Base-by-base conservation (phyloP, 2,329 filamentous ascomycete species). In the Ceratocystis cacaofunesta region DNA sequence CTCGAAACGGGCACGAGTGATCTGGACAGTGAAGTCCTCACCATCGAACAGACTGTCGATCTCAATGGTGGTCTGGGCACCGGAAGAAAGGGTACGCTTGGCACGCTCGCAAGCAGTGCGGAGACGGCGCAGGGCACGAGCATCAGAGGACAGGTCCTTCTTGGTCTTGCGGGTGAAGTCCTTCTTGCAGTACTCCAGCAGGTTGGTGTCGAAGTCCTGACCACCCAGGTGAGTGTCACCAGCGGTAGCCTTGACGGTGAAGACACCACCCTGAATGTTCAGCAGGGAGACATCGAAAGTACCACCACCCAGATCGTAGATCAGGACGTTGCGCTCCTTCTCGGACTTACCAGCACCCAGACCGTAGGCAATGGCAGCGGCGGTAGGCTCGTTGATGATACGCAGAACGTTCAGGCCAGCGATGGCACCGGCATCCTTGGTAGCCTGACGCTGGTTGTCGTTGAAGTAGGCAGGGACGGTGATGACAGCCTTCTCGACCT, bases 381-480 rank as follows among this genome's bases (percentile, higher is more conserved):
- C 94, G 70, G 94, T 99, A 68, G 94, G 94, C 83, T 99, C 94
- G 86, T 99, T 99, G 82, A 99, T 97, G 82, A 99, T 97, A 85
- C 94, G 92, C 78, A 99, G 92, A 72, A 99, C 91, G 80, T 97
- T 96, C 69, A 99, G 87, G 72, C 92, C 94, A 74, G 92, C 82
- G 75, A 99, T 99, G 77, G 92, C 89, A 87, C 94, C 94, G 71
- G 94, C 94, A 76, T 97, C 94, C 87, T 97, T 97, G 81, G 94
- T 99, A 71, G 94, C 90, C 81, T 97, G 94, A 81, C 94, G 89
- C 84, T 99, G 94, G 84, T 95, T 96, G 86, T 99, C 94, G 85
- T 97, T 97, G 90, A 99, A 99, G 85, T 99, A 99, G 76, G 94
- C 94, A 67, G 94, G 94, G 67, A 97, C 94, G 69, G 94, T 99